phyloP scores from a whole-genome alignment of 768 basidiomycete genomes.

The Suillus discolor region DNA sequence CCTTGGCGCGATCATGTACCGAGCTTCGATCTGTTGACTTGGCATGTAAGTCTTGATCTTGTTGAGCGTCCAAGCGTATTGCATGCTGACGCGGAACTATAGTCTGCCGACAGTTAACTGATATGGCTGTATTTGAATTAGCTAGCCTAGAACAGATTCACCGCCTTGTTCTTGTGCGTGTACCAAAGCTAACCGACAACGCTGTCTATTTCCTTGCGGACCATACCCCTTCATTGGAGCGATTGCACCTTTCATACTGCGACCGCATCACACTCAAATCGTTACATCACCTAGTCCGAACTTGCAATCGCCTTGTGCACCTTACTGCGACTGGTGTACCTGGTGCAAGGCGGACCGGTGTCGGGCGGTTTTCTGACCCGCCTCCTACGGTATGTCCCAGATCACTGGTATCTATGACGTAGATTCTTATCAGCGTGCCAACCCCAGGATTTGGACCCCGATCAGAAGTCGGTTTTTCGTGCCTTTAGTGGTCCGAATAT shows the following conservation, averaged over 20 bases:
- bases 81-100: conserved; percentile 21
- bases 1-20: conserved; percentile 68
- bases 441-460: conserved; percentile 59
- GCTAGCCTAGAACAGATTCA: conserved; percentile 68
- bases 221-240: conserved; percentile 67
- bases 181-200: conserved; percentile 83
- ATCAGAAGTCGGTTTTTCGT: conserved; percentile 72
- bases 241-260: conserved; percentile 88
- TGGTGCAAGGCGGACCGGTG: conserved; percentile 67
- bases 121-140: conserved; percentile 82
- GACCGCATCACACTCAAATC: conserved; percentile 77
- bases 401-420: neutral
- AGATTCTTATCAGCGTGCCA: neutral
- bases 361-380: conserved; percentile 75
- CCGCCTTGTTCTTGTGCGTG: conserved; percentile 78
- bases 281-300: conserved; percentile 67
- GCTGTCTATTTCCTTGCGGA: conserved; percentile 79
- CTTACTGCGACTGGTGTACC: conserved; percentile 81
- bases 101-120: conserved; percentile 86
- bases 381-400: conserved; percentile 57
- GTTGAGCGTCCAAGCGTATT: conserved; percentile 14
- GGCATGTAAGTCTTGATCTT: conserved; percentile 67
- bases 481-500: conserved; percentile 80
- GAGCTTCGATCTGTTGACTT: conserved; percentile 83
- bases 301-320: conserved; percentile 63